Evolutionary conservation across 2,329 filamentous ascomycete genomes (phyloP).

Genomic region (Apiospora malaysiana): DNA sequence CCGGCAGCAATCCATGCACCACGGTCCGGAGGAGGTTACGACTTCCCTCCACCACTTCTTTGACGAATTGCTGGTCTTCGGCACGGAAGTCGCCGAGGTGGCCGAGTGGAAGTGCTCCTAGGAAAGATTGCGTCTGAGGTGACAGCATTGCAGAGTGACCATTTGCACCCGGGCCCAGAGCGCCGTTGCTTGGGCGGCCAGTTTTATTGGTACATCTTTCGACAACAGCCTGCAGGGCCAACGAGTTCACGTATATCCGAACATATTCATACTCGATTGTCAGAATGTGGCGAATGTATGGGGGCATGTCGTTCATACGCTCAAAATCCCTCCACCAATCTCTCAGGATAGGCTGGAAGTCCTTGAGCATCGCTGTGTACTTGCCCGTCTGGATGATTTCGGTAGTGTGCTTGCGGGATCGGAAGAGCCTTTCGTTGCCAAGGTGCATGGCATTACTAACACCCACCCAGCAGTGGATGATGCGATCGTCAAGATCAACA

Average conservation of each 20-base stretch:
- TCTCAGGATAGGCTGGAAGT: conserved; percentile 78
- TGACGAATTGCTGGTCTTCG: conserved; percentile 75
- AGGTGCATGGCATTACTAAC: conserved; percentile 92
- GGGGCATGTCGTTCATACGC: conserved; percentile 67
- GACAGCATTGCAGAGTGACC: conserved; percentile 55
- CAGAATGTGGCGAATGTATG: conserved; percentile 75
- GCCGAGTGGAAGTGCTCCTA: conserved; percentile 67
- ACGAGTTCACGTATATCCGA: conserved; percentile 90
- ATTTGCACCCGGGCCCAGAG: conserved; percentile 42
- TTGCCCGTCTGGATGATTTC: conserved; percentile 85
- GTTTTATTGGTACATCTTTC: conserved; percentile 87
- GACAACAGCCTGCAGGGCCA: conserved; percentile 92
- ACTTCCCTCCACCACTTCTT: conserved; percentile 78
- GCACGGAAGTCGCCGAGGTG: conserved; percentile 68
- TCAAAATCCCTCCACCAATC: conserved; percentile 87
- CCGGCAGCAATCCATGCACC: conserved; percentile 75
- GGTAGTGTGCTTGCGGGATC: conserved; percentile 84
- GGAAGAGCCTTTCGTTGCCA: conserved; percentile 87
- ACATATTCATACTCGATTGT: conserved; percentile 96
- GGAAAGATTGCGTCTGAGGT: conserved; percentile 66
- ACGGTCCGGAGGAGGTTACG: conserved; percentile 79
- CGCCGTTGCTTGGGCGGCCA: conserved; percentile 48
- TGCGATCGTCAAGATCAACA: conserved; percentile 70
- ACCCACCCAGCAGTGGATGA: conserved; percentile 89
- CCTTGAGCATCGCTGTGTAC: conserved; percentile 80